A percentile compares a stretch with the other conserved stretches of the same genome.
These are phyloP conservation scores for Fusarium euwallaceae DNA, from an alignment of 2,329 filamentous ascomycete genomes.

Conservation along the genomic window DNA sequence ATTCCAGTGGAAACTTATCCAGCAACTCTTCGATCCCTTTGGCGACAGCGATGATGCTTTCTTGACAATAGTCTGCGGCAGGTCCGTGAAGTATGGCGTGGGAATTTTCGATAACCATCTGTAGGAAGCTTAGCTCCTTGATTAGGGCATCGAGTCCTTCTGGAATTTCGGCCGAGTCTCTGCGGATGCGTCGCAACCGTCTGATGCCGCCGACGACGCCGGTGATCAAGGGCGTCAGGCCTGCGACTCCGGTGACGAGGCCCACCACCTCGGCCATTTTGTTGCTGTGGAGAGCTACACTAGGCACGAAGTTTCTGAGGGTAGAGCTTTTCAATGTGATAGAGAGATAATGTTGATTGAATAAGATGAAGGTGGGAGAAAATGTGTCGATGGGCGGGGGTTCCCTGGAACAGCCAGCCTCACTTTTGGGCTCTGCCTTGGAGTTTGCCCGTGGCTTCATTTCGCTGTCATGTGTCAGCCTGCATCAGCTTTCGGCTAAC, in stretches of 20 bases:
- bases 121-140: fast-evolving
- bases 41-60: background rate
- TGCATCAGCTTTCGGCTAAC: background rate
- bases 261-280: background rate
- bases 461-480: background rate
- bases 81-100: fast-evolving
- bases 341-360: background rate
- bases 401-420: background rate
- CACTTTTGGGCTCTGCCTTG: background rate
- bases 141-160: background rate
- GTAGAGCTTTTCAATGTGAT: background rate
- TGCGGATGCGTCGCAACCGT: background rate
- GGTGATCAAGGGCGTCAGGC: background rate
- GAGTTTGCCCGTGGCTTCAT: background rate
- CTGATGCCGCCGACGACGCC: background rate
- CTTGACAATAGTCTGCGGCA: background rate
- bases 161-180: background rate
- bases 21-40: background rate
- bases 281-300: fast-evolving
- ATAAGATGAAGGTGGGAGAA: background rate
- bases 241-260: background rate
- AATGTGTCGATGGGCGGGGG: background rate
- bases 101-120: fast-evolving
- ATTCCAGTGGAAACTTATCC: fast-evolving
- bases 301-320: fast-evolving